A percentile compares a stretch with the other conserved stretches of the same genome.
Conservation (phyloP, 2,329 filamentous ascomycete species). For the Ophiosphaerella narmari region DNA sequence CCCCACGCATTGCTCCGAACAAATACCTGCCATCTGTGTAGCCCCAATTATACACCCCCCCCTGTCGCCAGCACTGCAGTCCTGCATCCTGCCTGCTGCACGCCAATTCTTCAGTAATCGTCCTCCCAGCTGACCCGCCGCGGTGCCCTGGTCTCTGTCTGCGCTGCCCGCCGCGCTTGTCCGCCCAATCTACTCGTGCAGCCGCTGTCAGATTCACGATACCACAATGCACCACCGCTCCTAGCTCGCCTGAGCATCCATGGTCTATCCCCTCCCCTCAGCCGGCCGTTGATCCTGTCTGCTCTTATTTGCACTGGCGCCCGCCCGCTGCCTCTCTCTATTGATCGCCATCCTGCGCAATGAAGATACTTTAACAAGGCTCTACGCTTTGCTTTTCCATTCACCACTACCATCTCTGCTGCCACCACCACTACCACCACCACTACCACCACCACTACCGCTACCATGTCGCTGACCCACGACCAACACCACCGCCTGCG, state of each 20-base stretch:
- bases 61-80: conserved; percentile 9
- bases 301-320: conserved; percentile 33
- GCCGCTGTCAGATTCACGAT: conserved; percentile 36
- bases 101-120: conserved; percentile 15
- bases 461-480: conserved; percentile 34
- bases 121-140: conserved; percentile 31
- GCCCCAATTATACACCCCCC: conserved; percentile 19
- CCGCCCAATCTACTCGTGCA: conserved; percentile 25
- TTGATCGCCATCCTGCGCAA: conserved; percentile 20
- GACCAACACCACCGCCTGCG: conserved; percentile 34
- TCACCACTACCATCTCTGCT: conserved; percentile 4
- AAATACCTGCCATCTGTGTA: background rate
- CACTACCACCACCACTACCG: conserved; percentile 12
- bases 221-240: conserved; percentile 37
- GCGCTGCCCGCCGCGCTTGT: conserved; percentile 34
- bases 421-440: conserved; percentile 14
- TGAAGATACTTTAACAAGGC: conserved; percentile 31
- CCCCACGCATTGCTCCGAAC: conserved; percentile 29
- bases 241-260: conserved; percentile 22
- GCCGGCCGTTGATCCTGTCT: conserved; percentile 34
- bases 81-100: conserved; percentile 18
- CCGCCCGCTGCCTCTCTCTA: conserved; percentile 26
- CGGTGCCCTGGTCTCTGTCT: conserved; percentile 16
- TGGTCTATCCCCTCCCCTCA: conserved; percentile 13
- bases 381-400: conserved; percentile 13